Base-by-base conservation (phyloP, 495 filamentous ascomycete species). In the Penicillium alfredii region DNA sequence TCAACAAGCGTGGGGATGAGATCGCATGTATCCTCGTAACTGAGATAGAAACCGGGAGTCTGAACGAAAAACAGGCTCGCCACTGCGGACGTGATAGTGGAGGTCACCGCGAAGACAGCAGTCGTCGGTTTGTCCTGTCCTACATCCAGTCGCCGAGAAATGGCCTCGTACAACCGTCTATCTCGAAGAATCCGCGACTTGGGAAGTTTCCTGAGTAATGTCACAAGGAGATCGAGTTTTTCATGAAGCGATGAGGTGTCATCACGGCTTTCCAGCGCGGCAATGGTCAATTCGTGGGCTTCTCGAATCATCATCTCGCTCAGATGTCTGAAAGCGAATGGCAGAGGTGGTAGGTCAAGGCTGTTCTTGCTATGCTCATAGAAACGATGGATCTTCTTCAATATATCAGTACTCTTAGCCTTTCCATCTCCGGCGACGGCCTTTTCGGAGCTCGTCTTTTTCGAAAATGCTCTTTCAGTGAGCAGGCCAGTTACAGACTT, bases 391-490 rank as follows among this genome's bases (percentile, higher is more conserved):
- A 87, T 76, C 33, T 61, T 72, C 42, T 75, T 71, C 27, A 84
- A 57, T 12, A 82, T 60, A 13, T 76, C 74, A 17, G 55, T 33
- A n/a, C 51, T 8, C n/a, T 64, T 57, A 4, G 35, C 11, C 2
- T 23, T 18, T 0, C 46, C 26, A 23, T 53, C 42, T 23, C 31
- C 40, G 18, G 43, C 42, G 10, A 25, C 12, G 24, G 25, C 27
- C 21, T 56, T 61, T 16, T 59, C 58, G 6, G 50, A 48, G 13
- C 45, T 38, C 3, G 42, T 23, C 35, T 65, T 71, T n/a, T 43
- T 57, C 19, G 71, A 65, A 47, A 93, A 89, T 7, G 78, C 76
- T 38, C 81, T 68, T 38, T 84, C 80, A 9, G 84, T 85, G 9
- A 88, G 68, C 13, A 89, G 58, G 4, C 81, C 76, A 6, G 51